A percentile compares a stretch with the other conserved stretches of the same genome.
Conservation (phyloP, 352 stramenopile species). For the Globisporangium splendens region DNA sequence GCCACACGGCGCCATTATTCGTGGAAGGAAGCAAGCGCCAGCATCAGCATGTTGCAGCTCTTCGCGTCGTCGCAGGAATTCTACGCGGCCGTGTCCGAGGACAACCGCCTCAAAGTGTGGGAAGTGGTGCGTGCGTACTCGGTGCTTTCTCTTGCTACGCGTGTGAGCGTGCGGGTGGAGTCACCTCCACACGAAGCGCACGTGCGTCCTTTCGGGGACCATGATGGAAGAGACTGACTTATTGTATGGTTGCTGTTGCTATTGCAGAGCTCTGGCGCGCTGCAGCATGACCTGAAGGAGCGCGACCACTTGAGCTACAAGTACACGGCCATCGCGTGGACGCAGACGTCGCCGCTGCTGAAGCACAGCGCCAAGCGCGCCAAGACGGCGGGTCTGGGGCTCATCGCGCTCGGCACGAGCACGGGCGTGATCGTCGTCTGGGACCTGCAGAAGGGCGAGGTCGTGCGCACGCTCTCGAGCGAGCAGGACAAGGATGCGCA, state of each 20-base stretch:
- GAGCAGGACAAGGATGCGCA: constrained; percentile 45
- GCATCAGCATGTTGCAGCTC: constrained; percentile 53
- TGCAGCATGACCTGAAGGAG: constrained; percentile 80
- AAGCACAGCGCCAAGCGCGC: constrained; percentile 44
- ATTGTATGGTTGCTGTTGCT: neutral
- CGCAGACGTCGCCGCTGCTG: constrained; percentile 32
- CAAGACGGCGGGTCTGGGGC: constrained; percentile 33
- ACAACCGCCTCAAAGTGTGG: constrained; percentile 83
- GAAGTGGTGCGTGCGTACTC: constrained; percentile 44
- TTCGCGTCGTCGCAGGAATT: constrained; percentile 73
- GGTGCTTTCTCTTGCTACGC: neutral
- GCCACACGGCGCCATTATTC: neutral
- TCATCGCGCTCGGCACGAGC: constrained; percentile 73
- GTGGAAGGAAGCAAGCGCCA: too few species aligned
- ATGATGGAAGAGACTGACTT: neutral
- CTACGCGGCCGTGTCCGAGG: constrained; percentile 77
- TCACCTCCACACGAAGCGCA: neutral
- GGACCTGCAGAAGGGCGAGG: constrained; percentile 66
- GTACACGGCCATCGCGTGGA: constrained; percentile 76
- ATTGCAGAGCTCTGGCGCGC: constrained; percentile 38
- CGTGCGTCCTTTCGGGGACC: neutral
- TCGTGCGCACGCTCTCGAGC: constrained; percentile 52
- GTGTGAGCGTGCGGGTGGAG: neutral
- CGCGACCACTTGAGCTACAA: constrained; percentile 83
- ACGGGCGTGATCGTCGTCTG: constrained; percentile 64